These are phyloP conservation scores for Mycena rosella DNA, from an alignment of 768 basidiomycete species.

Conservation along the genomic window DNA sequence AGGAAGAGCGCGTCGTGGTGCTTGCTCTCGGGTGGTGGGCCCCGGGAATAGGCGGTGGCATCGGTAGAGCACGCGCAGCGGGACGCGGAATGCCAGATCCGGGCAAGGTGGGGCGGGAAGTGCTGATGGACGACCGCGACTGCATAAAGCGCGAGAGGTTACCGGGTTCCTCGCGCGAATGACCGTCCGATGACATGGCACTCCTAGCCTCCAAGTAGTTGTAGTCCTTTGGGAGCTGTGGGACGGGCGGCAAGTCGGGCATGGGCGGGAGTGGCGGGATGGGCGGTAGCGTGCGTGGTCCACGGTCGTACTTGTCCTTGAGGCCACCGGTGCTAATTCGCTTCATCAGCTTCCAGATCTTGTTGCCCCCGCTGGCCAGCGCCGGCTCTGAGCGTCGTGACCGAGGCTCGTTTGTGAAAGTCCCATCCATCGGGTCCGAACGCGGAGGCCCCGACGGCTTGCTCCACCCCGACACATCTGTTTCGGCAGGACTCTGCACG, in stretches of 20 bases:
- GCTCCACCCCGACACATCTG: slow-evolving; percentile 7
- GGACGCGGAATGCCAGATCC: slow-evolving; percentile 31
- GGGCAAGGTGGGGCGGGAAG: slow-evolving; percentile 19
- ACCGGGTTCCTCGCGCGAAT: slow-evolving; percentile 32
- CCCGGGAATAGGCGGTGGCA: slow-evolving; percentile 36
- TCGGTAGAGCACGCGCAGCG: slow-evolving; percentile 23
- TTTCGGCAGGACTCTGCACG: slow-evolving; percentile 14
- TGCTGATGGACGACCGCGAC: slow-evolving; percentile 41
- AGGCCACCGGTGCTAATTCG: slow-evolving; percentile 75
- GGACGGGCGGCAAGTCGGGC: slow-evolving; percentile 29
- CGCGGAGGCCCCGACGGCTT: slow-evolving; percentile 2
- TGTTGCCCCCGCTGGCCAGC: slow-evolving; percentile 53
- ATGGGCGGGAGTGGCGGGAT: slow-evolving; percentile 30
- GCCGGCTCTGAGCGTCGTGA: slow-evolving; percentile 40
- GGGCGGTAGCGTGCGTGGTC: slow-evolving; percentile 24
- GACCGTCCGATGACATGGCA: slow-evolving; percentile 35
- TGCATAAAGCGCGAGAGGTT: slow-evolving; percentile 40
- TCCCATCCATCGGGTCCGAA: slow-evolving; percentile 1
- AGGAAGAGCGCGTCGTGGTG: slow-evolving; percentile 69
- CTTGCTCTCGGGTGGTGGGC: slow-evolving; percentile 51
- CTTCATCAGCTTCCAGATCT: slow-evolving; percentile 78
- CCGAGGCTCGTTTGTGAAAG: slow-evolving; percentile 31
- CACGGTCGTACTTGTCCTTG: slow-evolving; percentile 62
- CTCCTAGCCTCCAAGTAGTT: slow-evolving; percentile 29
- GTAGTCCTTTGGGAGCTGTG: slow-evolving; percentile 58